Evolutionary conservation across 768 basidiomycete species (phyloP).

Genomic region (Rhizopogon vulgaris): DNA sequence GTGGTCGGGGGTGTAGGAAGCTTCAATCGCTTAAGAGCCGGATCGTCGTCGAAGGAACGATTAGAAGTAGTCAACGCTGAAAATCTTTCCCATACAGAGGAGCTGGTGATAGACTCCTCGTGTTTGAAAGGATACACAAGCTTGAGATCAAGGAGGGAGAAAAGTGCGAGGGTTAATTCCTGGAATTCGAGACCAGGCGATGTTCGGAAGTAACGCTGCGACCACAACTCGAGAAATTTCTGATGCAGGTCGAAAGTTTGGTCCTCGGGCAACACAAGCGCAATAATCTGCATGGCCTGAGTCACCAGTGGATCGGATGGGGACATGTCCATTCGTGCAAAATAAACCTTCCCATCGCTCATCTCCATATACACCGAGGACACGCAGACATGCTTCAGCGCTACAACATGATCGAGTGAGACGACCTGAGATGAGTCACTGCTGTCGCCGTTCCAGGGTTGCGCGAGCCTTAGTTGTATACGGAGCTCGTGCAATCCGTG

Average conservation of each 20-base stretch:
- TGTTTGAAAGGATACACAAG: slow-evolving; percentile 20
- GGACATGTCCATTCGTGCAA: slow-evolving; percentile 47
- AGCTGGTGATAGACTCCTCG: slow-evolving; percentile 2
- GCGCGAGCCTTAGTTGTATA: slow-evolving; percentile 23
- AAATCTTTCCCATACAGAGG: slow-evolving; percentile 44
- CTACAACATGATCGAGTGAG: slow-evolving; percentile 30
- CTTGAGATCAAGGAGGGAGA: slow-evolving; percentile 36
- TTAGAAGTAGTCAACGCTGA: slow-evolving; percentile 35
- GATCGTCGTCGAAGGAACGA: slow-evolving; percentile 52
- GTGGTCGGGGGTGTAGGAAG: slow-evolving; percentile 27
- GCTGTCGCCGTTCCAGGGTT: slow-evolving; percentile 1
- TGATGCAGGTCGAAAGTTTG: slow-evolving; percentile 51
- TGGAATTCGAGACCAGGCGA: slow-evolving; percentile 49
- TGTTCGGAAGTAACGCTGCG: slow-evolving; percentile 33
- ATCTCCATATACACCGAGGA: slow-evolving; percentile 51
- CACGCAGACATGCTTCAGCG: slow-evolving; percentile 42
- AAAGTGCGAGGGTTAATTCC: slow-evolving; percentile 49
- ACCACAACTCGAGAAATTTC: slow-evolving; percentile 55
- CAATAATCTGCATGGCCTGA: slow-evolving; percentile 56
- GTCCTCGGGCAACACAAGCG: slow-evolving; percentile 52
- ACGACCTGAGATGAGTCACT: slow-evolving; percentile 1
- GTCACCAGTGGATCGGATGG: slow-evolving; percentile 51
- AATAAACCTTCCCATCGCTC: slow-evolving; percentile 40
- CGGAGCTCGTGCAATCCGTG: slow-evolving; percentile 49
- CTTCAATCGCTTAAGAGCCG: slow-evolving; percentile 41